Evolutionary conservation across 2,329 filamentous ascomycete genomes (phyloP), one percentile per base, ranked within the genome.

Genomic region (Diaporthe sp.): DNA sequence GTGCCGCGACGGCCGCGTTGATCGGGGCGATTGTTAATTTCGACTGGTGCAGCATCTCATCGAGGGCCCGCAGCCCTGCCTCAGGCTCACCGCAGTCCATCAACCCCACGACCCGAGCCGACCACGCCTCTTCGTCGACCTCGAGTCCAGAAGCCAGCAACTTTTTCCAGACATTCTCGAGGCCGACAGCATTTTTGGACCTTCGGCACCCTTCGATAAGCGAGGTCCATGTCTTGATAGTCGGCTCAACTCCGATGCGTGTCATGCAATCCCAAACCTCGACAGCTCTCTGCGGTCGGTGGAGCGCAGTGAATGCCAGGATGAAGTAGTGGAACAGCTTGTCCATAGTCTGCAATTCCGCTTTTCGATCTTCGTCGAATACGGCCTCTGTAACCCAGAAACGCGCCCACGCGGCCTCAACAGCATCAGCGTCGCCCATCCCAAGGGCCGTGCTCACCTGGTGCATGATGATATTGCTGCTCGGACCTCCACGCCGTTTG

Each of bases 171-270:
- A 95, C 87, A 1, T 86, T 86, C 72, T 92, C 89, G 75, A 96
- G 85, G 30, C 88, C 90, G n/a, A 85, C 81, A 0, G 86, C 77
- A 78, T 95, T 91, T 71, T 87, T 86, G 67, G 90, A 87, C 67
- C 86, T 87, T 79, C 89, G 89, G 82, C 92, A 95, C 1, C 94
- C 94, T 73, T 90, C 87, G 77, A 97, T 89, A 89, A 97, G 93
- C 57, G 90, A 85, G 52, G 91, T 93, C 89, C 93, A 97, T 0
- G 94, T 93, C 77, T 85, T 88, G 72, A 92, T 79, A 9, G 88
- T 91, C 19, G 94, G 92, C 73, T 84, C 82, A 40, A 93, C 80
- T 1, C 89, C 90, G 69, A 89, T 77, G 52, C 79, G 77, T 42
- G 80, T 77, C 86, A 89, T 89, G 57, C 84, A 73, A 42, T 84